Evolutionary conservation across 2,329 filamentous ascomycete genomes (phyloP).

Genomic region (Arthroderma uncinatum): DNA sequence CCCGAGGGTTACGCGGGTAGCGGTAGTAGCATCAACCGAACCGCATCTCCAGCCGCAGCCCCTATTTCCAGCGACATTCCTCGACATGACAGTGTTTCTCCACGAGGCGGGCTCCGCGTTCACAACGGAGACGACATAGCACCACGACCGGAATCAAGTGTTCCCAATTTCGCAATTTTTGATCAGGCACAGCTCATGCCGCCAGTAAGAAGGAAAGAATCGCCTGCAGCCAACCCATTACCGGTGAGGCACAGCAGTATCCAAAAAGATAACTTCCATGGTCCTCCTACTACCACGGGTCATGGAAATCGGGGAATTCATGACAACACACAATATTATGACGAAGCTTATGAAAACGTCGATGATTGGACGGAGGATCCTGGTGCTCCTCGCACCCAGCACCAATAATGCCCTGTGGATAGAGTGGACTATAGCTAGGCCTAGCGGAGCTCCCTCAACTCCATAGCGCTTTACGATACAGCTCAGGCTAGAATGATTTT

Average conservation of each 20-base stretch:
- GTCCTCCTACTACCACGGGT: constrained; percentile 8
- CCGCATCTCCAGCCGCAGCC: background rate
- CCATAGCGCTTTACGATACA: background rate
- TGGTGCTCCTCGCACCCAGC: constrained; percentile 27
- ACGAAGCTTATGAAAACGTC: constrained; percentile 17
- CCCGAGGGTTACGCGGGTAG: background rate
- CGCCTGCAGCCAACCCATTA: background rate
- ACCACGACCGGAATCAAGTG: background rate
- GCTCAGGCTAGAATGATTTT: background rate
- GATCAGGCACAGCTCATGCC: background rate
- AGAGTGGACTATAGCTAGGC: background rate
- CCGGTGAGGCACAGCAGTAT: background rate
- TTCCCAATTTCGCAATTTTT: background rate
- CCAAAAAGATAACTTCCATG: background rate
- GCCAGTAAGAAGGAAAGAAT: background rate
- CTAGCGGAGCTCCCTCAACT: too few species aligned
- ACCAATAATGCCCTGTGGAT: constrained; percentile 1
- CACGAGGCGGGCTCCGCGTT: background rate
- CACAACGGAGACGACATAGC: background rate
- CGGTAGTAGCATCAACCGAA: background rate
- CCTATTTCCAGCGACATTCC: background rate
- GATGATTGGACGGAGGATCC: constrained; percentile 34
- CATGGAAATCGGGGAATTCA: background rate
- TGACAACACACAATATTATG: background rate
- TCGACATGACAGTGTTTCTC: background rate